phyloP scores from a whole-genome alignment of 2,329 filamentous ascomycete species.

The Colletotrichum higginsianum region DNA sequence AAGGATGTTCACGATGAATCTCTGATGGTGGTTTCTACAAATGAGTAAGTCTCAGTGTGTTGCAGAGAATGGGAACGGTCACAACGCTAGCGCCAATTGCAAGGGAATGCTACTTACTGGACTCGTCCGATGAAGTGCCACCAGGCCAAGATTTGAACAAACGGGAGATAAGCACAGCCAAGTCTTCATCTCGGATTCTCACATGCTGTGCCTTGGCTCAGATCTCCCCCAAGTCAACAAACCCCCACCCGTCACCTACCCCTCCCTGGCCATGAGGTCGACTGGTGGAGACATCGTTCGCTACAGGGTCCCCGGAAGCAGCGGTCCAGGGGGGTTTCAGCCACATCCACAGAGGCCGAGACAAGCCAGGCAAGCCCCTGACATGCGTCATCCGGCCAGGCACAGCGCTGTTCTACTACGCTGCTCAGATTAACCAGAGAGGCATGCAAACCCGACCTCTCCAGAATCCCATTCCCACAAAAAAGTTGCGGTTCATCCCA shows the following conservation, averaged over 20 bases:
- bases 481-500: constrained; percentile 37
- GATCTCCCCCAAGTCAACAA: constrained; percentile 17
- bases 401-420: constrained; percentile 16
- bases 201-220: constrained; percentile 24
- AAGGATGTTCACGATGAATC: background rate
- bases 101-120: background rate
- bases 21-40: background rate
- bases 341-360: constrained; percentile 20
- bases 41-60: background rate
- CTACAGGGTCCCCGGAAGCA: constrained; percentile 23
- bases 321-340: constrained; percentile 29
- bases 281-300: constrained; percentile 26
- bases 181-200: constrained; percentile 28
- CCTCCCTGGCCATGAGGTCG: constrained; percentile 26
- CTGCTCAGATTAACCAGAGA: background rate
- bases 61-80: too few species aligned
- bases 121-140: background rate
- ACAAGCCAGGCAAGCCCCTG: constrained; percentile 34
- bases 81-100: too few species aligned
- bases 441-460: constrained; percentile 17
- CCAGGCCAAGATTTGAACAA: constrained; percentile 17
- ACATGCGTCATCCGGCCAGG: constrained; percentile 40
- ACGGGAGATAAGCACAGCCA: constrained; percentile 35
- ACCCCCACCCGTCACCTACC: constrained; percentile 33
- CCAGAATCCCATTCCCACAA: constrained; percentile 25